These are phyloP conservation scores for Claviceps maximensis DNA, from an alignment of 2,329 filamentous ascomycete genomes.

Conservation along the genomic window DNA sequence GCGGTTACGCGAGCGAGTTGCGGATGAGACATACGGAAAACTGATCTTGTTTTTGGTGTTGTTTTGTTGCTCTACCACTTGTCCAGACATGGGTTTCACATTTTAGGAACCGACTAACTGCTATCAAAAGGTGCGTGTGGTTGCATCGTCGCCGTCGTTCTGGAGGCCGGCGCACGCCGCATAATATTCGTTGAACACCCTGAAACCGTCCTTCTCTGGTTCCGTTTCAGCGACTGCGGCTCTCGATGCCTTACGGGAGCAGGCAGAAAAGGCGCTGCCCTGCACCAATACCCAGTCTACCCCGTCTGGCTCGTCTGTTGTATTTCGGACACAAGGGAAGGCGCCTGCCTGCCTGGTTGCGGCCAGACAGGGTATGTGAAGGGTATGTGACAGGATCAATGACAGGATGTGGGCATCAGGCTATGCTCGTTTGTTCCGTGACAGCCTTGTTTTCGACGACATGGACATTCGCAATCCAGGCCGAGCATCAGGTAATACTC, in stretches of 20 bases:
- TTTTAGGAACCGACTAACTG: background rate
- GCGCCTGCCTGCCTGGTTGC: background rate
- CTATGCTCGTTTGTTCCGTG: background rate
- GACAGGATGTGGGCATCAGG: no score
- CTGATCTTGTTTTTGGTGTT: no score
- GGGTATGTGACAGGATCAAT: no score
- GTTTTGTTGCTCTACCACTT: background rate
- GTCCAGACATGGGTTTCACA: no score
- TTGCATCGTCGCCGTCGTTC: background rate
- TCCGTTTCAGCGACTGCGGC: slow-evolving; percentile 10
- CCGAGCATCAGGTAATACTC: no score
- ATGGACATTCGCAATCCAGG: background rate
- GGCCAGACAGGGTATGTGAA: background rate
- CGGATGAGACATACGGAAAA: background rate
- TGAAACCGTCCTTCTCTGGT: slow-evolving; percentile 1
- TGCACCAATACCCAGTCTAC: slow-evolving; percentile 5
- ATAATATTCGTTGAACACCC: no score
- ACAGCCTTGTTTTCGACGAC: background rate
- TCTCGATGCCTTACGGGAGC: slow-evolving; percentile 6
- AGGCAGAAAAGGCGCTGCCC: no score
- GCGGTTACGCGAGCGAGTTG: no score
- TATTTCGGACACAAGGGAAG: background rate
- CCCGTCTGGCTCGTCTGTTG: slow-evolving; percentile 1
- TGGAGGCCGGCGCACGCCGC: background rate
- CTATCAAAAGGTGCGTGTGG: background rate